These are phyloP conservation scores for Abortiporus biennis DNA, from an alignment of 1,284 basidiomycete species.

Conservation along the genomic window DNA sequence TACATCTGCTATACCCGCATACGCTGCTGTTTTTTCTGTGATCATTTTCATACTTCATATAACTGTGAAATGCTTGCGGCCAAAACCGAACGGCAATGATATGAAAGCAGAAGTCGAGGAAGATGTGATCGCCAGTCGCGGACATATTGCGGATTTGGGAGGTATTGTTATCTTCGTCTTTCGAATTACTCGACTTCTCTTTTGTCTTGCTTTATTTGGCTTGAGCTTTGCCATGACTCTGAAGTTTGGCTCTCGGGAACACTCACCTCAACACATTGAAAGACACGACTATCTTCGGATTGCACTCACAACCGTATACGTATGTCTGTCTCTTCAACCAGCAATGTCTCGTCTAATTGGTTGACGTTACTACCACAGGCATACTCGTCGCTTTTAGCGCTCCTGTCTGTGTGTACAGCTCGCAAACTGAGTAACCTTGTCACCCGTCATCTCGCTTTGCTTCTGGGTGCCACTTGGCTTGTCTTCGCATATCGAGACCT, in stretches of 20 bases:
- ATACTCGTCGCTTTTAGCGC: slow-evolving; percentile 18
- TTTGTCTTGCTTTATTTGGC: slow-evolving; percentile 13
- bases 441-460: slow-evolving; percentile 8
- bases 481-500: slow-evolving; percentile 57
- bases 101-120: background rate
- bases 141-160: slow-evolving; percentile 12
- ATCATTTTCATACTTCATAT: slow-evolving; percentile 8
- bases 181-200: slow-evolving; percentile 17
- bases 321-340: slow-evolving; percentile 10
- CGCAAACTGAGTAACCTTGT: slow-evolving; percentile 6
- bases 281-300: slow-evolving; percentile 7
- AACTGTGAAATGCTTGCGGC: background rate
- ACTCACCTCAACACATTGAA: background rate
- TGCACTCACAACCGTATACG: slow-evolving; percentile 15
- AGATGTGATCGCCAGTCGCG: background rate
- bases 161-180: slow-evolving; percentile 20
- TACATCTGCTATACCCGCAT: slow-evolving; percentile 11
- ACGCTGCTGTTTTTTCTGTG: slow-evolving; percentile 11
- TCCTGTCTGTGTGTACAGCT: slow-evolving; percentile 13
- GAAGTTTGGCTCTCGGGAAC: slow-evolving; percentile 6
- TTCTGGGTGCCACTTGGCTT: slow-evolving; percentile 29
- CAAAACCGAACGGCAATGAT: background rate
- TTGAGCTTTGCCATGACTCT: slow-evolving; percentile 15
- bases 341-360: background rate
- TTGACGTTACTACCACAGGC: slow-evolving; percentile 10